Evolutionary conservation across 2,329 filamentous ascomycete species (phyloP).

Genomic region (Microdochium bolleyi): DNA sequence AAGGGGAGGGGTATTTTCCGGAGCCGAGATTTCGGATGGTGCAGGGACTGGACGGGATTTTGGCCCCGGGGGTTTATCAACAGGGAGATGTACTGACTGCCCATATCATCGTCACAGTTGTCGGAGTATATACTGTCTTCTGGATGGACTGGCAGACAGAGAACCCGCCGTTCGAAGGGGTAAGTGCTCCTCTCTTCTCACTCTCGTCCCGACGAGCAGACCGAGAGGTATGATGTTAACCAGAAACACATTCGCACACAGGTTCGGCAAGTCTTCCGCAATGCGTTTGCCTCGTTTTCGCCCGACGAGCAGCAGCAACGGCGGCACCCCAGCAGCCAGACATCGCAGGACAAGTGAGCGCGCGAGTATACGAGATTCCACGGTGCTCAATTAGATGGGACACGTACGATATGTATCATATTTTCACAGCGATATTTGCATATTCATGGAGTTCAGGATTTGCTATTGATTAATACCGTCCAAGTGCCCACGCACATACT

Average conservation of each 20-base stretch:
- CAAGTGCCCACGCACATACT: too few relatives aligned
- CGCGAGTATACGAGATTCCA: not conserved
- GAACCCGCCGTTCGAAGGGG: conserved; percentile 40
- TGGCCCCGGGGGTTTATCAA: too few relatives aligned
- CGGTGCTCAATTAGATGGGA: too few relatives aligned
- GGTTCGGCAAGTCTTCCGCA: not conserved
- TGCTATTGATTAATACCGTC: too few relatives aligned
- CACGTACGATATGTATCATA: too few relatives aligned
- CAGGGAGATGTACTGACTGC: conserved; percentile 21
- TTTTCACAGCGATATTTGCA: not conserved
- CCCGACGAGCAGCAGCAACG: not conserved
- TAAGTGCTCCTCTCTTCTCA: conserved; percentile 25
- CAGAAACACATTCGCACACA: too few relatives aligned
- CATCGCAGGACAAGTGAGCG: not conserved
- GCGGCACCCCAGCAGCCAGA: not conserved
- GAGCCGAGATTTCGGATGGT: not conserved
- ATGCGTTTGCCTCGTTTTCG: not conserved
- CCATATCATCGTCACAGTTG: conserved; percentile 25
- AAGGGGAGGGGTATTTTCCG: too few relatives aligned
- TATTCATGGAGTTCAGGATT: conserved; percentile 1
- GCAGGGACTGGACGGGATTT: too few relatives aligned
- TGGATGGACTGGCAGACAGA: conserved; percentile 51
- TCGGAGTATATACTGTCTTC: conserved; percentile 47
- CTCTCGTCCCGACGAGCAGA: too few relatives aligned
- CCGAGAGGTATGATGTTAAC: too few relatives aligned